Conservation (phyloP, 2,329 filamentous ascomycete genomes). For the Pseudopyricularia cyperi region DNA sequence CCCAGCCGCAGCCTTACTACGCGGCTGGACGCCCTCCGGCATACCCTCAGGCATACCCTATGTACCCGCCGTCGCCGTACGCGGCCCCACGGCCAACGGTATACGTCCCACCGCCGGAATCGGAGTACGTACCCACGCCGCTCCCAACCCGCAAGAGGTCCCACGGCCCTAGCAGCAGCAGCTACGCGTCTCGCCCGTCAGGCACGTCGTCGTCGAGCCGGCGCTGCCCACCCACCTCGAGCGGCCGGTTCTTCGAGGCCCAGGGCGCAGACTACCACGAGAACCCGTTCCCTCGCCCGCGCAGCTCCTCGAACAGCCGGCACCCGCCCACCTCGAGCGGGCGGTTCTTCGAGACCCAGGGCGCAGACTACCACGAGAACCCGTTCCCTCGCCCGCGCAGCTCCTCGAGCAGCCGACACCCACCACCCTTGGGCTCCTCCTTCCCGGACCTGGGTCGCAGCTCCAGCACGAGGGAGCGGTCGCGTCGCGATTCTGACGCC, state of each 20-base stretch:
- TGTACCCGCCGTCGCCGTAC: too few species aligned
- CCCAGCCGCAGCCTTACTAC: too few species aligned
- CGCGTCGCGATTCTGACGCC: neutral
- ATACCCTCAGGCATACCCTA: too few species aligned
- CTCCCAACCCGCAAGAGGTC: neutral
- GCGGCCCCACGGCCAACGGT: too few species aligned
- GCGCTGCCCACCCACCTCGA: neutral
- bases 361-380: neutral
- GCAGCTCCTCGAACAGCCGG: neutral
- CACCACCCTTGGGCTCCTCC: neutral
- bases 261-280: neutral
- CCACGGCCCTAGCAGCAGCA: neutral
- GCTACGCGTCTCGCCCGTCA: neutral
- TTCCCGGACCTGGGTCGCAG: neutral
- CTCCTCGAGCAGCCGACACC: neutral
- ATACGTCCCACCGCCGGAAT: too few species aligned
- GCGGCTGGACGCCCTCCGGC: too few species aligned
- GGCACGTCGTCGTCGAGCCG: neutral
- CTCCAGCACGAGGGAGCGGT: neutral
- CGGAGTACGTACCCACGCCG: too few species aligned
- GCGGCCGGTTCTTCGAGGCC: neutral
- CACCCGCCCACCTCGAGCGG: neutral
- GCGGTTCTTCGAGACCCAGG: neutral
- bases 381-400: neutral
- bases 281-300: neutral